Evolutionary conservation across 78 protist species (phyloP), one percentile per base, ranked within the genome.

Genomic region (Cavenderia fasciculata): DNA sequence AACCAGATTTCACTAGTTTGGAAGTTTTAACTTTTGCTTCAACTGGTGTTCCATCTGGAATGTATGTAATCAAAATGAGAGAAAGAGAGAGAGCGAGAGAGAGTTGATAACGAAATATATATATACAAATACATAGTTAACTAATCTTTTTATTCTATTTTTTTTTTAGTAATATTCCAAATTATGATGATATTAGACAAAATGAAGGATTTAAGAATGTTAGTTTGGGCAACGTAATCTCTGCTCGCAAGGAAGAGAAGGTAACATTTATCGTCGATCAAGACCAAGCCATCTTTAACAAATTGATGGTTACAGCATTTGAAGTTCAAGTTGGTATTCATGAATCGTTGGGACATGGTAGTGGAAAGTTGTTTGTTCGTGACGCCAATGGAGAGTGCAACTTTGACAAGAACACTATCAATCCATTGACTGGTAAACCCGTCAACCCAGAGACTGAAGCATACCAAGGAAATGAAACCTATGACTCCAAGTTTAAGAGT

Each of bases 191-290:
- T 38, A 59, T 95, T 2, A 79, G 97, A 38, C 92, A 85, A 46
- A 77, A 41, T 25, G 74, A 72, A 4, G 97, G 97, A 25, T 95
- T 95, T 79, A 95, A 95, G 94, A 95, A 95, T 46, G 97, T 95
- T 16, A 59, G 72, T 51, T 74, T 95, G 2, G 94, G 89, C 40
- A 95, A 95, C 73, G 95, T 89, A 2, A 84, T 94, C 31, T 25
- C 94, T 0, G 87, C 92, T 4, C 27, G 54, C 51, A 61, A 59
- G 61, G 44, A 56, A 12, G 86, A 66, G 61, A 25, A 29, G 4
- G 94, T 51, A 1, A 68, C 85, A 19, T 87, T 94, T n/a, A 52
- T 91, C 46, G 21, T 59, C 5, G 94, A 86, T 0, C 44, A 57
- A 21, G 97, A 95, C 56, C 93, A 85, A 65, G 41, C 49, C 1